Conservation (phyloP, 495 filamentous ascomycete species). For the Penicillium pulvis region DNA sequence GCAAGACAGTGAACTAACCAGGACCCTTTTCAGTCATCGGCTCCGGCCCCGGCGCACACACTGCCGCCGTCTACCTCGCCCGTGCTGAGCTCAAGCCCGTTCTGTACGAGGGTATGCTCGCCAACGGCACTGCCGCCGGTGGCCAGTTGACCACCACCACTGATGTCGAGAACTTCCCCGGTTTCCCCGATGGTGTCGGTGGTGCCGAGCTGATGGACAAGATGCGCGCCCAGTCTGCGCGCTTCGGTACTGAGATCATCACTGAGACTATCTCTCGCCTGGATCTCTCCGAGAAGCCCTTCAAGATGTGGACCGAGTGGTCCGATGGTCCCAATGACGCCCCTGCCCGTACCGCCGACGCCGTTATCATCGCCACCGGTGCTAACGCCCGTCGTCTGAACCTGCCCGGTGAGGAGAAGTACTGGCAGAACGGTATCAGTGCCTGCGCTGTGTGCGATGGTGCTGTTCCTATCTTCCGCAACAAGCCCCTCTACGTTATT, state of each 20-base stretch:
- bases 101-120: constrained; percentile 96
- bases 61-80: constrained; percentile 92
- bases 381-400: constrained; percentile 83
- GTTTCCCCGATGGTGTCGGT: constrained; percentile 86
- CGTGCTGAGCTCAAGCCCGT: constrained; percentile 88
- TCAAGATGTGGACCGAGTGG: constrained; percentile 89
- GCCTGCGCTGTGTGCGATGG: constrained; percentile 98
- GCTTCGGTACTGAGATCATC: constrained; percentile 89
- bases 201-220: constrained; percentile 88
- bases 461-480: constrained; percentile 94
- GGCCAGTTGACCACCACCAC: constrained; percentile 98
- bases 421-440: constrained; percentile 95
- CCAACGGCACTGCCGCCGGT: constrained; percentile 93
- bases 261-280: constrained; percentile 89
- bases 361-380: constrained; percentile 92
- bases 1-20: constrained; percentile 12
- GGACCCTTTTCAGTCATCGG: constrained; percentile 59
- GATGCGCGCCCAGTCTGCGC: constrained; percentile 89
- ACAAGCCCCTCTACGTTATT: constrained; percentile 94
- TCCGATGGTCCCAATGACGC: constrained; percentile 66
- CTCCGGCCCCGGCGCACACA: constrained; percentile 96
- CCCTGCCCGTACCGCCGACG: constrained; percentile 77
- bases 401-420: constrained; percentile 87
- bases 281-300: constrained; percentile 82
- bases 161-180: constrained; percentile 97